Percentiles rank a stretch among this genome's conserved stretches.
Evolutionary conservation across 805 yeast genomes (phyloP).

Genomic region (Kluyveromyces siamensis): DNA sequence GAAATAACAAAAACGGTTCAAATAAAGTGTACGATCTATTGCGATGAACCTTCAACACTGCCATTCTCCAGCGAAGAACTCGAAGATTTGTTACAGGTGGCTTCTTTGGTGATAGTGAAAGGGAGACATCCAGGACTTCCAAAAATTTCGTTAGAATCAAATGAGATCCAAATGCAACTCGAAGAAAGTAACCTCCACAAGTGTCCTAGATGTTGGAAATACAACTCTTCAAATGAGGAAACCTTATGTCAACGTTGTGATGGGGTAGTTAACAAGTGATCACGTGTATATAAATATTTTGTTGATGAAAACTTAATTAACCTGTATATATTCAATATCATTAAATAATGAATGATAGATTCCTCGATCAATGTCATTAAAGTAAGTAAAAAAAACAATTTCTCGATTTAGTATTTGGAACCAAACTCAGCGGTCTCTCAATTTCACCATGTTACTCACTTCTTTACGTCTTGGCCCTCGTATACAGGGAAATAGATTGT

Average conservation of each 20-base stretch:
- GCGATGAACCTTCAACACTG: constrained; percentile 1
- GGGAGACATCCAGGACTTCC: background rate
- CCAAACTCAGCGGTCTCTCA: background rate
- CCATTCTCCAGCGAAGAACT: constrained; percentile 34
- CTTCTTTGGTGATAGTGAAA: constrained; percentile 37
- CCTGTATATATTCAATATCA: background rate
- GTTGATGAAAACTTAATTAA: background rate
- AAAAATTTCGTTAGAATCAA: constrained; percentile 13
- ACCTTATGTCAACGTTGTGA: constrained; percentile 62
- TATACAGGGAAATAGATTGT: background rate
- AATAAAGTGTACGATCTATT: constrained; percentile 23
- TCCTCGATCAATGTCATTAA: too few relatives aligned
- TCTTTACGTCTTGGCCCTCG: background rate
- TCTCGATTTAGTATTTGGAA: background rate
- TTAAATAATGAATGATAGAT: background rate
- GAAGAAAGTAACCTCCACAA: constrained; percentile 37
- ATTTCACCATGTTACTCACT: background rate
- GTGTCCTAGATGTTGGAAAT: constrained; percentile 96
- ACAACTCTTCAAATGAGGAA: constrained; percentile 41
- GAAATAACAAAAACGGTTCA: constrained; percentile 20
- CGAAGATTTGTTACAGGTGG: constrained; percentile 53
- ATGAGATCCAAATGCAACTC: constrained; percentile 29
- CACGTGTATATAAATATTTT: constrained; percentile 2
- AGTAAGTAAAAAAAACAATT: too few relatives aligned
- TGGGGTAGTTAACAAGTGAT: constrained; percentile 20